A percentile compares a stretch with the other conserved stretches of the same genome.
Conservation (phyloP, 257 asterid genomes). For the Gardenia jasminoides region DNA sequence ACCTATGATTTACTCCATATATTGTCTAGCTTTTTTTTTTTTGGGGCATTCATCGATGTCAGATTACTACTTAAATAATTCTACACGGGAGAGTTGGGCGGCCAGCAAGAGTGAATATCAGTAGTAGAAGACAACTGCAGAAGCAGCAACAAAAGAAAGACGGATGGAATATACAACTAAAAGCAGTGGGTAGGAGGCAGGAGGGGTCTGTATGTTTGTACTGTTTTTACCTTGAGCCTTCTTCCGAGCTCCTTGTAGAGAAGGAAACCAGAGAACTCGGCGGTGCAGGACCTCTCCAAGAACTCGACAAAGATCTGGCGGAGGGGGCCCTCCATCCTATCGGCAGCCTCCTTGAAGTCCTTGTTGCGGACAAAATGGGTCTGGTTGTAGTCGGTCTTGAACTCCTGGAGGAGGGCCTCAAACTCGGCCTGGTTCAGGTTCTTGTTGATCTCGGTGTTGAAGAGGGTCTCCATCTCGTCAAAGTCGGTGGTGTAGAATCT, state of each 20-base stretch:
- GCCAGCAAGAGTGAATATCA: too few relatives aligned
- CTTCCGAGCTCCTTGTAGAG: slow-evolving; percentile 87
- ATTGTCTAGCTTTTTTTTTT: too few relatives aligned
- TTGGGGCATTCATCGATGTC: too few relatives aligned
- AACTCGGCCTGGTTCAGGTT: slow-evolving; percentile 81
- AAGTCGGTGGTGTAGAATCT: slow-evolving; percentile 92
- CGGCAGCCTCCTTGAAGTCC: slow-evolving; percentile 93
- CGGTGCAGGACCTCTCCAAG: slow-evolving; percentile 92
- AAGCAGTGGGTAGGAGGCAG: not conserved
- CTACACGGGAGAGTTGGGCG: too few relatives aligned
- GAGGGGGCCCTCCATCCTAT: slow-evolving; percentile 71
- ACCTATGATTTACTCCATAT: too few relatives aligned
- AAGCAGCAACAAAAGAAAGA: too few relatives aligned
- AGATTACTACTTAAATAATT: too few relatives aligned
- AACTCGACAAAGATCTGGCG: slow-evolving; percentile 84
- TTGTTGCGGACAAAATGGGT: slow-evolving; percentile 88
- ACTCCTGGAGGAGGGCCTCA: slow-evolving; percentile 83
- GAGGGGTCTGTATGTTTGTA: not conserved
- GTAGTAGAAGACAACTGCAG: too few relatives aligned
- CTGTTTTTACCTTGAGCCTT: slow-evolving; percentile 76
- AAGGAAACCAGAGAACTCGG: slow-evolving; percentile 95
- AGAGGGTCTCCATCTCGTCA: slow-evolving; percentile 95
- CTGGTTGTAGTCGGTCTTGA: slow-evolving; percentile 98
- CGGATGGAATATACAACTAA: too few relatives aligned
- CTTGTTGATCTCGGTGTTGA: slow-evolving; percentile 89